phyloP scores from a whole-genome alignment of 2,329 filamentous ascomycete genomes.

The Diaporthe sp. region DNA sequence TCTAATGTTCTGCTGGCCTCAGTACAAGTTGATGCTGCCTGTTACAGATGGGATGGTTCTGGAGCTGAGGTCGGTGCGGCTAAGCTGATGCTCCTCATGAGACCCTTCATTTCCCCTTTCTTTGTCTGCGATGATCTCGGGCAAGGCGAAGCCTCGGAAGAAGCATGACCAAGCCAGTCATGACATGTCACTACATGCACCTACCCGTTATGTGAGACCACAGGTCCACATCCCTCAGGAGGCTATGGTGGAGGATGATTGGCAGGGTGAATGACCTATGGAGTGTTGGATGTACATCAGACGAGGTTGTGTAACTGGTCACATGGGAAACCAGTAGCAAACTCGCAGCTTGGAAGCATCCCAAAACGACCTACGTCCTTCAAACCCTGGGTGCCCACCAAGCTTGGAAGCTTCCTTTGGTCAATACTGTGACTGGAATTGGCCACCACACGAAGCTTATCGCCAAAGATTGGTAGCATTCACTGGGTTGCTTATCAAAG shows the following conservation, averaged over 20 bases:
- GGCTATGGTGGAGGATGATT: neutral
- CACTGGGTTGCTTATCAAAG: neutral
- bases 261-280: neutral
- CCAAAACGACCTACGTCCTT: neutral
- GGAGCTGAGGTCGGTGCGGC: neutral
- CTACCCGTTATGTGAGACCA: constrained; percentile 11
- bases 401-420: neutral
- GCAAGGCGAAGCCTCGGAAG: neutral
- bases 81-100: neutral
- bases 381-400: neutral
- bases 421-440: neutral
- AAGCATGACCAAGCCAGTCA: neutral
- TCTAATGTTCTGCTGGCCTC: neutral
- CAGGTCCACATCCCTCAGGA: neutral
- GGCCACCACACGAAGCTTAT: neutral
- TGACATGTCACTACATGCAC: neutral
- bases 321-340: constrained; percentile 36
- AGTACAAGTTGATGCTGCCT: neutral
- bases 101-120: neutral
- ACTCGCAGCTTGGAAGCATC: constrained; percentile 7
- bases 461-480: neutral
- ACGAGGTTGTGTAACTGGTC: constrained; percentile 30
- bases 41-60: neutral
- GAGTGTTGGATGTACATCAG: neutral
- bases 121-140: constrained; percentile 10